Evolutionary conservation across 257 asterid species (phyloP), one percentile per base, ranked within the genome.

Genomic region (Plantago ovata): DNA sequence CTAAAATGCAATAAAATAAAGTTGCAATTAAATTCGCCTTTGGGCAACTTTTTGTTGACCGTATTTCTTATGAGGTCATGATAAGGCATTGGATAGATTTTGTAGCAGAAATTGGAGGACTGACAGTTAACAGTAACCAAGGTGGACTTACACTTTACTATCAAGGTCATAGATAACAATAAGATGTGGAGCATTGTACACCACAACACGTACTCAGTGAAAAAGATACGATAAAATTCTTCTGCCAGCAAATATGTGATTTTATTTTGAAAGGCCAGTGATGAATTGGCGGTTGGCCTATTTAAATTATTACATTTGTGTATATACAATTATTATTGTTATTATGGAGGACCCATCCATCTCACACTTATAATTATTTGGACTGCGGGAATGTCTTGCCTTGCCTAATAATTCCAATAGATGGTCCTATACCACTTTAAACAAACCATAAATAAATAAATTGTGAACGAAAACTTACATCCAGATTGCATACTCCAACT

Each of bases 281-380:
- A 69, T 69, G 3, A 51, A 60, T 69, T 51, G 79, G 63, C 79
- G 75, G 79, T 69, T 43, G 66, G 51, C 39, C 53, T 19, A 28
- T 13, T 33, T 8, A 55, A n/a, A n/a, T n/a, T 28, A 28, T 28
- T 28, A 28, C 7, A 3, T 28, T 28, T 3, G 7, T 6, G 36
- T 28, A 28, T 28, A 8, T 28, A 28, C 36, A 12, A 18, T 21
- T 4, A 22, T 48, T 44, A 70, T 67, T 70, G 72, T 59, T 46
- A 21, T 18, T 54, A 24, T 12, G 7, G 7, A 28, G 36, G 36
- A 18, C 11, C 46, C 11, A 10, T 32, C 10, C 33, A 22, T 32
- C 12, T 45, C n/a, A 59, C 44, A 45, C 2, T 4, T 41, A 40
- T 60, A 58, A 67, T 18, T 38, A 47, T 52, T 40, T 0, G 36